phyloP scores from a whole-genome alignment of 148 eudicot genomes.

The Rhododendron kiyosumense region DNA sequence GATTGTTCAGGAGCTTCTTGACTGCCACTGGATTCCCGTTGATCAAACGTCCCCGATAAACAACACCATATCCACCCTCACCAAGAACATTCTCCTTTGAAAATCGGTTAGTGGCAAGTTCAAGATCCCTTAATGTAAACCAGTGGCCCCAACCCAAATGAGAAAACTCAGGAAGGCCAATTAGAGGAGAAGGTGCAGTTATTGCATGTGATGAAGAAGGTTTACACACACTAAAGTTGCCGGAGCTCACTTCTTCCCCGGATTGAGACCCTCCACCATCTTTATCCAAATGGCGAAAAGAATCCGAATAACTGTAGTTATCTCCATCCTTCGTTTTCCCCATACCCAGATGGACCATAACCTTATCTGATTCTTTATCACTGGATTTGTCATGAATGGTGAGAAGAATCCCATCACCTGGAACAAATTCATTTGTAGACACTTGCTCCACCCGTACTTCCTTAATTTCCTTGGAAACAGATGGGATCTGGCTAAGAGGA shows the following conservation, averaged over 20 bases:
- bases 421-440: constrained; percentile 29
- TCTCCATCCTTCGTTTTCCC: constrained; percentile 48
- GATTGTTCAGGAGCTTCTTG: constrained; percentile 57
- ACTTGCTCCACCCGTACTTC: constrained; percentile 52
- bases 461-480: constrained; percentile 57
- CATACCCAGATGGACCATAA: constrained; percentile 32
- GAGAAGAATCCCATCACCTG: constrained; percentile 36
- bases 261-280: constrained; percentile 45
- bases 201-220: constrained; percentile 55
- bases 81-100: constrained; percentile 70
- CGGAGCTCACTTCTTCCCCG: constrained; percentile 56
- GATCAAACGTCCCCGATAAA: constrained; percentile 55
- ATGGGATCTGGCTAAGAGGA: constrained; percentile 51
- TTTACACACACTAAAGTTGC: constrained; percentile 28
- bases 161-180: constrained; percentile 64
- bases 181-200: constrained; percentile 64
- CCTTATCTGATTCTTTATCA: constrained; percentile 49
- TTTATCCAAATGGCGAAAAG: constrained; percentile 41
- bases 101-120: constrained; percentile 56
- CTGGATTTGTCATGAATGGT: constrained; percentile 55
- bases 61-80: constrained; percentile 79
- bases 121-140: constrained; percentile 74
- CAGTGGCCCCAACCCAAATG: constrained; percentile 87
- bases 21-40: constrained; percentile 64
- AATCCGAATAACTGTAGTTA: constrained; percentile 43